Conservation (phyloP, 148 eudicot species). For the Vaccinium macrocarpon region DNA sequence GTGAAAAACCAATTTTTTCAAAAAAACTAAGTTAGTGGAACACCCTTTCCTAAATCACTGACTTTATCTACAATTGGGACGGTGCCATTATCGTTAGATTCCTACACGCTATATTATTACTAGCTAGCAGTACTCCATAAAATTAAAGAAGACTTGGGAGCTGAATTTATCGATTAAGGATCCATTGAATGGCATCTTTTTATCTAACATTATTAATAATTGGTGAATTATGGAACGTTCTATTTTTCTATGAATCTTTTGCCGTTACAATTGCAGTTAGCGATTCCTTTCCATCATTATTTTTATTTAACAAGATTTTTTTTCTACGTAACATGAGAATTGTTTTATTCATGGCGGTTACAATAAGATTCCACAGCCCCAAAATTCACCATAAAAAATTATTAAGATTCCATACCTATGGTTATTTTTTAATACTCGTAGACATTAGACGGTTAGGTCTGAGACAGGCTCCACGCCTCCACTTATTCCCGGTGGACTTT, state of each 20-base stretch:
- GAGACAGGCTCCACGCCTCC: not conserved
- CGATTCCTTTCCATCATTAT: not conserved
- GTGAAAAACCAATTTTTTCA: too few species aligned
- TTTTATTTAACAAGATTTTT: not conserved
- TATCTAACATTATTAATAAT: not conserved
- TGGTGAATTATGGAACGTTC: not conserved
- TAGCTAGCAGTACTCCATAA: not conserved
- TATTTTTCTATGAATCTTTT: not conserved
- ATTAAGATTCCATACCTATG: not conserved
- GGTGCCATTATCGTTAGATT: not conserved
- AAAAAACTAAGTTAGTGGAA: too few species aligned
- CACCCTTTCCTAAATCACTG: not conserved
- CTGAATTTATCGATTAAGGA: not conserved
- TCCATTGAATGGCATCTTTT: slow-evolving; percentile 8
- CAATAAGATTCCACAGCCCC: not conserved
- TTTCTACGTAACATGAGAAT: not conserved
- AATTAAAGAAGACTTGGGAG: not conserved
- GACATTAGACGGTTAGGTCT: slow-evolving; percentile 2
- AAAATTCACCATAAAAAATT: not conserved
- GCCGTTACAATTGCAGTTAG: not conserved
- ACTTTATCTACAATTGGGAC: not conserved
- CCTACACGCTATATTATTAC: not conserved
- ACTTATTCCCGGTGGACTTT: not conserved
- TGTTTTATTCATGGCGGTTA: not conserved
- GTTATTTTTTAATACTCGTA: not conserved